Percentiles rank a stretch among this genome's conserved stretches.
Conservation (phyloP, 2,329 filamentous ascomycete genomes). For the Paramyrothecium sp. region DNA sequence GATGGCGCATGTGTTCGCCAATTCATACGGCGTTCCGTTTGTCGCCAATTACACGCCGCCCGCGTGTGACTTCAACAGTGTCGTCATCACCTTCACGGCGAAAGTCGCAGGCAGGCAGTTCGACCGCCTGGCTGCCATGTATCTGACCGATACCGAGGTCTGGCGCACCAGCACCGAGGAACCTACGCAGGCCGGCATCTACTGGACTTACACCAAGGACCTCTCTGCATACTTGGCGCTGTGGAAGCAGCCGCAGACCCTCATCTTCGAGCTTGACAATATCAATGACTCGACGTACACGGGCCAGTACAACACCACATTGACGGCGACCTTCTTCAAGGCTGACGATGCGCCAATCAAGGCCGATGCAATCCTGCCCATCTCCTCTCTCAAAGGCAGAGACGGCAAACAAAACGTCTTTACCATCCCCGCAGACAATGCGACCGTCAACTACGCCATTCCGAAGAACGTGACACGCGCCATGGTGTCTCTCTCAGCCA, state of each 20-base stretch:
- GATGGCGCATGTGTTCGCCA: neutral
- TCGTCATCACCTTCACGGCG: constrained; percentile 75
- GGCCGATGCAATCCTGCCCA: constrained; percentile 67
- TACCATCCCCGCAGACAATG: constrained; percentile 60
- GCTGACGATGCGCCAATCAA: neutral
- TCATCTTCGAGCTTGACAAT: constrained; percentile 81
- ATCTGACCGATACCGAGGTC: constrained; percentile 74
- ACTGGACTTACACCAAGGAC: constrained; percentile 77
- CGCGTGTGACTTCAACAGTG: constrained; percentile 67
- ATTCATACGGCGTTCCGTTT: neutral
- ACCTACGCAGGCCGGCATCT: constrained; percentile 67
- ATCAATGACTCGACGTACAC: constrained; percentile 69
- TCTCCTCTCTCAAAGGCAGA: constrained; percentile 53
- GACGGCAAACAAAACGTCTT: constrained; percentile 63
- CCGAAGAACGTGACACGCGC: constrained; percentile 68
- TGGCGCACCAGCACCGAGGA: constrained; percentile 83
- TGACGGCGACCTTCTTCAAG: constrained; percentile 71
- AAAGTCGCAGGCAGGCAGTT: constrained; percentile 70
- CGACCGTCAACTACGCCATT: constrained; percentile 57
- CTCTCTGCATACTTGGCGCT: constrained; percentile 69
- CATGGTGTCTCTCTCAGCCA: constrained; percentile 73
- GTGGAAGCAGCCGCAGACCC: constrained; percentile 66
- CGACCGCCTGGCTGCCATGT: constrained; percentile 75
- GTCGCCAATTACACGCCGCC: constrained; percentile 45
- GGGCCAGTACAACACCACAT: constrained; percentile 68